A percentile compares a stretch with the other conserved stretches of the same genome.
Conservation (phyloP, 1,284 basidiomycete genomes). For the Singerocomus inundabilis region DNA sequence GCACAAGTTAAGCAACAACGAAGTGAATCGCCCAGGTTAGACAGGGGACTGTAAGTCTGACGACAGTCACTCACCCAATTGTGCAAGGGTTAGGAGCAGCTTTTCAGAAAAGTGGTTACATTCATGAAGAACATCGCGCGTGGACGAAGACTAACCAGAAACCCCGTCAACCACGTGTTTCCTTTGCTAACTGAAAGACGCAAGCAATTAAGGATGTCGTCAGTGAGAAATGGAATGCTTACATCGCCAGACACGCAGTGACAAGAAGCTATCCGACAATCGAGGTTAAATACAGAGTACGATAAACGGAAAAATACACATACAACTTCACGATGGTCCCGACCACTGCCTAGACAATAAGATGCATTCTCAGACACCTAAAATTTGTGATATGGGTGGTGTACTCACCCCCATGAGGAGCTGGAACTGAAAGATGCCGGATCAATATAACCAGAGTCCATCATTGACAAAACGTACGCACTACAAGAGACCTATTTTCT, state of each 20-base stretch:
- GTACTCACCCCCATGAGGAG: slow-evolving; percentile 53
- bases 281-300: not conserved
- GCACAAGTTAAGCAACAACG: not conserved
- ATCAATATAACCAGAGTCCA: not conserved
- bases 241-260: slow-evolving; percentile 71
- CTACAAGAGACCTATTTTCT: slow-evolving; percentile 23
- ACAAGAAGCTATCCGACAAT: slow-evolving; percentile 50
- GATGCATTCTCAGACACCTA: slow-evolving; percentile 5
- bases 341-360: slow-evolving; percentile 45
- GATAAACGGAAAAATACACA: slow-evolving; percentile 23
- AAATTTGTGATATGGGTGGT: not conserved
- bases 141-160: slow-evolving; percentile 46
- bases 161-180: slow-evolving; percentile 51
- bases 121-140: not conserved
- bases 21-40: slow-evolving; percentile 1
- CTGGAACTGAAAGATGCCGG: slow-evolving; percentile 44
- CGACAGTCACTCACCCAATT: slow-evolving; percentile 41
- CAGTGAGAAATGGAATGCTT: slow-evolving; percentile 22
- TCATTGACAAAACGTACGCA: slow-evolving; percentile 10
- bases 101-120: slow-evolving; percentile 24
- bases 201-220: slow-evolving; percentile 2
- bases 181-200: slow-evolving; percentile 52
- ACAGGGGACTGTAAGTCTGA: not conserved
- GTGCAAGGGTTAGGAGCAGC: slow-evolving; percentile 46
- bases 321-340: slow-evolving; percentile 64